These are phyloP conservation scores for Cyberlindnera americana DNA, from an alignment of 805 yeast species.

Conservation along the genomic window DNA sequence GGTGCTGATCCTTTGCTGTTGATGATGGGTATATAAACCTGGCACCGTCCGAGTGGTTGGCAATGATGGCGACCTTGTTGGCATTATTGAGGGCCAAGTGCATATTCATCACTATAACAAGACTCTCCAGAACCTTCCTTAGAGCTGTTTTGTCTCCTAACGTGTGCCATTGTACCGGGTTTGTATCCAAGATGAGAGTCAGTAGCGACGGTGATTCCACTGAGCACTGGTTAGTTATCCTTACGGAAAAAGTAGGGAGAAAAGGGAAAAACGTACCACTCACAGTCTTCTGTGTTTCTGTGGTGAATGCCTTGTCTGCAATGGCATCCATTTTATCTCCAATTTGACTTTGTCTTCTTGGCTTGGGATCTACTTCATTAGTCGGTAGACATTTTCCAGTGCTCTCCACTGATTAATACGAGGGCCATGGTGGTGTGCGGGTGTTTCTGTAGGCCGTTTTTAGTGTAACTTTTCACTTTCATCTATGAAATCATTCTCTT, in stretches of 20 bases:
- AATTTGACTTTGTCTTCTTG: no score
- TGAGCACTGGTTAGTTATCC: conserved; percentile 14
- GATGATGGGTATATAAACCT: conserved; percentile 61
- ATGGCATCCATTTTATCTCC: conserved; percentile 59
- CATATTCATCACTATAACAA: conserved; percentile 78
- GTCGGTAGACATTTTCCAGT: no score
- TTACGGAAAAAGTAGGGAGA: no score
- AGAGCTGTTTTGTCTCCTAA: conserved; percentile 27
- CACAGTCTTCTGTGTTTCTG: conserved; percentile 25
- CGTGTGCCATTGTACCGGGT: conserved; percentile 51
- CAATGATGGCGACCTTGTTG: conserved; percentile 78
- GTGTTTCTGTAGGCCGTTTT: not conserved
- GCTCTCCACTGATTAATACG: no score
- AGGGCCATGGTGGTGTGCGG: not conserved
- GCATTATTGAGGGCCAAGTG: conserved; percentile 83
- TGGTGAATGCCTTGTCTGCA: conserved; percentile 51
- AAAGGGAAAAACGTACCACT: conserved; percentile 31
- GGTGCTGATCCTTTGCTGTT: not conserved
- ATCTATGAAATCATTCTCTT: no score
- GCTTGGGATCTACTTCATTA: no score
- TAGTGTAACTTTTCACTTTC: no score
- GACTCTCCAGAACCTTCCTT: conserved; percentile 48
- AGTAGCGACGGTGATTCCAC: conserved; percentile 78
- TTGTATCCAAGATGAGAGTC: conserved; percentile 72
- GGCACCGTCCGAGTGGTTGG: conserved; percentile 70